These are phyloP conservation scores for Coemansia sp. DNA, from an alignment of 192 early-diverging fungal species.

Conservation along the genomic window DNA sequence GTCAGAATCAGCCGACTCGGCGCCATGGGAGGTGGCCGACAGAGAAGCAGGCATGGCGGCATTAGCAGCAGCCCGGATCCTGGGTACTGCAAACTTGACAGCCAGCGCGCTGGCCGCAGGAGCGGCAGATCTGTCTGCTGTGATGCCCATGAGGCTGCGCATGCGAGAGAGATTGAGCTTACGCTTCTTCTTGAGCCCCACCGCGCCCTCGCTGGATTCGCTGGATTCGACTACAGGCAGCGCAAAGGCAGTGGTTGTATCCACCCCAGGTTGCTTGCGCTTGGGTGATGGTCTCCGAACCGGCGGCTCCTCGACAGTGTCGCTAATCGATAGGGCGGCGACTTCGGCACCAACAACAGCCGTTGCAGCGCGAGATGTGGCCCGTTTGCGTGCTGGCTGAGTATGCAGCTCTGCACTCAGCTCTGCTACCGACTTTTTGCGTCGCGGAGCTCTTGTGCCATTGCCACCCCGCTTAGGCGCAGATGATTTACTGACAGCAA, in stretches of 20 bases:
- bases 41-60: background rate
- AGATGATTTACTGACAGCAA: background rate
- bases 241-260: background rate
- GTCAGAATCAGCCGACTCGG: constrained; percentile 34
- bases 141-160: constrained; percentile 44
- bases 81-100: constrained; percentile 47
- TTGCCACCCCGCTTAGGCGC: constrained; percentile 2
- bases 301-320: background rate
- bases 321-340: background rate
- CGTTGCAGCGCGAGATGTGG: background rate
- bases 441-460: constrained; percentile 8
- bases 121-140: constrained; percentile 14
- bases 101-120: constrained; percentile 26
- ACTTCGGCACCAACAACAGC: background rate
- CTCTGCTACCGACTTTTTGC: constrained; percentile 32
- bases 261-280: constrained; percentile 26
- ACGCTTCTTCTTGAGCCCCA: constrained; percentile 52
- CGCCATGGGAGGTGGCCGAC: background rate
- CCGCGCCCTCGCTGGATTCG: constrained; percentile 6
- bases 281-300: constrained; percentile 25
- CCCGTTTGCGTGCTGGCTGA: constrained; percentile 38
- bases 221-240: background rate
- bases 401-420: constrained; percentile 42
- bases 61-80: constrained; percentile 26
- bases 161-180: constrained; percentile 54